Conservation (phyloP, 2,329 filamentous ascomycete species). For the Amesomyces nigricolor region DNA sequence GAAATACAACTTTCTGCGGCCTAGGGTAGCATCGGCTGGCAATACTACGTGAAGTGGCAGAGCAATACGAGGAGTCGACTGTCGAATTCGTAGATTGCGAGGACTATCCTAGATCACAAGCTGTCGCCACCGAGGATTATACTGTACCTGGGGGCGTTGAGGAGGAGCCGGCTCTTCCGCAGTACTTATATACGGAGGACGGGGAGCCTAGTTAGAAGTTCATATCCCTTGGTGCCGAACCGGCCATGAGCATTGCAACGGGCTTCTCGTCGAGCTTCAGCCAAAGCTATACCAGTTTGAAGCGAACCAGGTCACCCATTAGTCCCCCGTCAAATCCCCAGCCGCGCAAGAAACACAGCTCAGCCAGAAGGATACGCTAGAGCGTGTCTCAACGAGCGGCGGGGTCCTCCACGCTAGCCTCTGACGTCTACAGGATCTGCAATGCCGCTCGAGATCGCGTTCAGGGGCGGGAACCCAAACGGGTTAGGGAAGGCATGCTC, state of each 20-base stretch:
- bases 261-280: conserved; percentile 13
- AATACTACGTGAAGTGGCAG: too few species aligned
- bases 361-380: conserved; percentile 11
- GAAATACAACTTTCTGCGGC: too few species aligned
- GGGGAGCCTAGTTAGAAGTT: conserved; percentile 15
- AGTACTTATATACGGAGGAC: conserved; percentile 17
- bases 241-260: too few species aligned
- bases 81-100: conserved; percentile 18
- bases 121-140: conserved; percentile 14
- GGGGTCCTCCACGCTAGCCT: conserved; percentile 10
- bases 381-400: conserved; percentile 12
- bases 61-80: conserved; percentile 1
- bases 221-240: too few species aligned
- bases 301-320: conserved; percentile 15
- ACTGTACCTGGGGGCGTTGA: conserved; percentile 2
- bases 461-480: neutral
- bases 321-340: conserved; percentile 16
- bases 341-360: conserved; percentile 13
- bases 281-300: conserved; percentile 15
- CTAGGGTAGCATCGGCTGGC: too few species aligned
- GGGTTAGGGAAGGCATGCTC: neutral
- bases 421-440: conserved; percentile 7
- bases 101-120: conserved; percentile 16
- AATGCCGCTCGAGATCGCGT: neutral
- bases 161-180: conserved; percentile 16